Evolutionary conservation across 1,139 yeast species (phyloP).

Genomic region (Magnusiomyces fungicola): DNA sequence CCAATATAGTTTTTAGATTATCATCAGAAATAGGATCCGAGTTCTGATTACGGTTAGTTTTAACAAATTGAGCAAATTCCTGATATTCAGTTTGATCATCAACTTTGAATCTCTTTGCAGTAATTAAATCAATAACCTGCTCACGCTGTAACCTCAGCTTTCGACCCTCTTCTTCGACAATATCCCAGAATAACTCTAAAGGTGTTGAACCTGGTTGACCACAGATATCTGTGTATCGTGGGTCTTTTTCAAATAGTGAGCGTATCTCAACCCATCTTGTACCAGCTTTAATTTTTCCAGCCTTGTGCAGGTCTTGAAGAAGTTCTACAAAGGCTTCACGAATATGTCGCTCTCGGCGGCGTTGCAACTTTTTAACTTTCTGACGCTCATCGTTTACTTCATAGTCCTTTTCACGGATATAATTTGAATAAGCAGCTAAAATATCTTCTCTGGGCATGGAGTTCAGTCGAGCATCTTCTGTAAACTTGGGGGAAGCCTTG

Average conservation of each 20-base stretch:
- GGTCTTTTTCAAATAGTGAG: slow-evolving; percentile 47
- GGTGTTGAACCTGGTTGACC: slow-evolving; percentile 81
- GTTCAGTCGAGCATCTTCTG: slow-evolving; percentile 52
- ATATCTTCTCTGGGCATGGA: slow-evolving; percentile 53
- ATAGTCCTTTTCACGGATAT: slow-evolving; percentile 41
- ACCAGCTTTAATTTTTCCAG: slow-evolving; percentile 45
- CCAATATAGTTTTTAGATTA: slow-evolving; percentile 17
- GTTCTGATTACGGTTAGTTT: slow-evolving; percentile 8
- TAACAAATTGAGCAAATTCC: slow-evolving; percentile 23
- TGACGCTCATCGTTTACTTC: slow-evolving; percentile 33
- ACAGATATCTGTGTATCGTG: slow-evolving; percentile 52
- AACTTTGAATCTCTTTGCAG: slow-evolving; percentile 29
- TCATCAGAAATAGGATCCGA: slow-evolving; percentile 16
- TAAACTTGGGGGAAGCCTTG: slow-evolving; percentile 44
- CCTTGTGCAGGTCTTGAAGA: slow-evolving; percentile 35
- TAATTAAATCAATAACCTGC: slow-evolving; percentile 46
- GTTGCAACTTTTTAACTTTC: slow-evolving; percentile 36
- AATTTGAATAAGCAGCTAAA: slow-evolving; percentile 44
- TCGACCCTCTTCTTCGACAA: slow-evolving; percentile 56
- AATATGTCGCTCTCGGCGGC: slow-evolving; percentile 53
- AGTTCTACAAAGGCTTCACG: slow-evolving; percentile 51
- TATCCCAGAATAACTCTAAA: slow-evolving; percentile 70
- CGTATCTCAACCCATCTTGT: slow-evolving; percentile 56
- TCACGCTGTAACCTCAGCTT: slow-evolving; percentile 53
- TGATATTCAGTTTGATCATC: slow-evolving; percentile 21